phyloP scores from a whole-genome alignment of 2,329 filamentous ascomycete genomes.

The Pyricularia sp. region DNA sequence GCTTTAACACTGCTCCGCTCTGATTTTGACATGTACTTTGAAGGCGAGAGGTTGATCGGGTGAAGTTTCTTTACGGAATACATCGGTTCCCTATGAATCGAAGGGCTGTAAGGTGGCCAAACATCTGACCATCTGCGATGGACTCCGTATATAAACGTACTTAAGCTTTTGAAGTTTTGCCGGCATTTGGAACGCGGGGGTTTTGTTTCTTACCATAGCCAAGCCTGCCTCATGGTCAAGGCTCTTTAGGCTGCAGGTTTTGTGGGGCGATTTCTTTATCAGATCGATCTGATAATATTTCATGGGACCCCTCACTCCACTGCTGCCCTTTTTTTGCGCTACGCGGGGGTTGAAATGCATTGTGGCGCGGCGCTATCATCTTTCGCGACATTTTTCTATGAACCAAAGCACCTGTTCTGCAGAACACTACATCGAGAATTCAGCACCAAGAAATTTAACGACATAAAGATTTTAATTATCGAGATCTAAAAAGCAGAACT shows the following conservation, averaged over 20 bases:
- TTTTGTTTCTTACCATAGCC: background rate
- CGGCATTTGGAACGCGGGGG: background rate
- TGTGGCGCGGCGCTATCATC: background rate
- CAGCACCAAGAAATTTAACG: no score
- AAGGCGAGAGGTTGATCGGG: background rate
- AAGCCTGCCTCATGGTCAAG: background rate
- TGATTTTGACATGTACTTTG: background rate
- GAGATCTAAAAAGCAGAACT: background rate
- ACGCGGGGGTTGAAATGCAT: background rate
- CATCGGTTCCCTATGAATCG: background rate
- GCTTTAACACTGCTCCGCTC: background rate
- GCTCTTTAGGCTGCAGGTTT: background rate
- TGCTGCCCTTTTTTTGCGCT: background rate
- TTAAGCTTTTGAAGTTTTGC: background rate
- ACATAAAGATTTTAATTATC: background rate
- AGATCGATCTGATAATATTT: background rate
- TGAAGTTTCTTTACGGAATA: background rate
- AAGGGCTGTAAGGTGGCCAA: background rate
- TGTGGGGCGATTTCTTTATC: background rate
- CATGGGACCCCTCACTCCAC: background rate
- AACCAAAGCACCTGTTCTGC: background rate
- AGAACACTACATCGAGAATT: background rate
- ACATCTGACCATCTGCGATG: background rate
- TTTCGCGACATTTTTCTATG: background rate
- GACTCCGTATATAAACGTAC: background rate